A percentile compares a stretch with the other conserved stretches of the same genome.
These are phyloP conservation scores for Hymenochaete sp. DNA, from an alignment of 1,284 basidiomycete genomes.

Conservation along the genomic window DNA sequence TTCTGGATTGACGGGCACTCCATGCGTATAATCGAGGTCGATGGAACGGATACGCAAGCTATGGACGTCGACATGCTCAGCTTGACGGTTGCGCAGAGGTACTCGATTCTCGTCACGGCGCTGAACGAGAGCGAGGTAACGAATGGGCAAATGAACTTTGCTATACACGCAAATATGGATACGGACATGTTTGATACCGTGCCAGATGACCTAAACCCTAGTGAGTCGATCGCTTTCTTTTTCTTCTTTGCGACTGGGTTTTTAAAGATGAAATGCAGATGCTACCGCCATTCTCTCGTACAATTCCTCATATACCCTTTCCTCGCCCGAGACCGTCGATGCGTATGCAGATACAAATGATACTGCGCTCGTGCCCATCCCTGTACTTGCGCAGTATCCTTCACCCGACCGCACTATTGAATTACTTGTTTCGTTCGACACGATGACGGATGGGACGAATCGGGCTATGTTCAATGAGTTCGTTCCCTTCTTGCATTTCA, in stretches of 20 bases:
- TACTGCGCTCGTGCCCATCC: conserved; percentile 49
- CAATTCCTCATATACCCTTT: conserved; percentile 37
- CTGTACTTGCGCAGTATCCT: conserved; percentile 35
- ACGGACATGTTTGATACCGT: conserved; percentile 78
- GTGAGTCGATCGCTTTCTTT: conserved; percentile 34
- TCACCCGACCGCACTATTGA: conserved; percentile 44
- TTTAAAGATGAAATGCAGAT: conserved; percentile 35
- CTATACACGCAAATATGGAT: conserved; percentile 87
- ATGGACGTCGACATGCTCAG: conserved; percentile 62
- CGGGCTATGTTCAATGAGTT: conserved; percentile 64
- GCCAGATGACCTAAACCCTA: conserved; percentile 63
- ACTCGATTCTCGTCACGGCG: conserved; percentile 85
- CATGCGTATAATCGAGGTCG: conserved; percentile 84
- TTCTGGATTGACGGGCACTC: conserved; percentile 90
- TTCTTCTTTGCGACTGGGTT: neutral
- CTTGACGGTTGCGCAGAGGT: conserved; percentile 85
- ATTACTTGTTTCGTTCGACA: conserved; percentile 53
- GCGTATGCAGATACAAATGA: conserved; percentile 55
- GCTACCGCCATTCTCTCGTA: conserved; percentile 73
- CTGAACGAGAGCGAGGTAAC: no score
- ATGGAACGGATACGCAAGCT: conserved; percentile 79
- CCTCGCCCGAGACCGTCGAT: conserved; percentile 35
- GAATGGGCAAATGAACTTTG: conserved; percentile 78
- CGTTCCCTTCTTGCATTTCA: no score
- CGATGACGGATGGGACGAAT: conserved; percentile 74